Base-by-base conservation (phyloP, 2,329 filamentous ascomycete genomes). In the Penicillium sp. region DNA sequence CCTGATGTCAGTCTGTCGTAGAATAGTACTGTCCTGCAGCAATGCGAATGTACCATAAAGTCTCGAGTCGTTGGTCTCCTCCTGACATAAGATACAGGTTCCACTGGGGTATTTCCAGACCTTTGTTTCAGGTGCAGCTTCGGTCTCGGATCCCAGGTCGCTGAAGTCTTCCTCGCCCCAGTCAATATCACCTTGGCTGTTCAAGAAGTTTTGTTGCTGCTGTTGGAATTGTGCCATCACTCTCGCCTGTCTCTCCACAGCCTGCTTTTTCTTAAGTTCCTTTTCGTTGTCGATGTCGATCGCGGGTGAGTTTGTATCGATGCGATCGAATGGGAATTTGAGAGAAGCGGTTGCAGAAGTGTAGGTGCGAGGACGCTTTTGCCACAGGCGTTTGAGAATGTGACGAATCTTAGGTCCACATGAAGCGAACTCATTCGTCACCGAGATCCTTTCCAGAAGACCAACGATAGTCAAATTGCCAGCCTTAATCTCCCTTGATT, bases 221-320 rank as follows among this genome's bases (percentile, higher is more conserved):
- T 96, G 90, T 72, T 98, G 95, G 76, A 99, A 97, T 70, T 97
- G 92, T 1, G 93, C 95, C 93, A 99, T 97, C 31, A 99, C 91
- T 68, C 87, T 90, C 2, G 93, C 93, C 74, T 98, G 93, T 22
- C 95, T 86, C 66, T 92, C 93, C 41, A 93, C 77, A 0, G 95
- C 95, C 52, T 93, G 90, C 74, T 90, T 90, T 81, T 97, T 99
- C 79, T 93, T 96, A 59, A 86, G 80, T 73, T 93, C 90, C 16
- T 86, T 84, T 68, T 83, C 80, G 55, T 79, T 77, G 33, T 80
- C 79, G 59, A 85, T 81, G 53, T 81, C 83, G 54, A 80, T 83
- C 14, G 90, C 90, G n/a, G 93, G 91, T 1, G 91, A 95, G 4
- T 87, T 87, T 5, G 90, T 92, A 63, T 90, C 90, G 61, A 96